Conservation (phyloP, 2,329 filamentous ascomycete species). For the Pseudogymnoascus destructans region DNA sequence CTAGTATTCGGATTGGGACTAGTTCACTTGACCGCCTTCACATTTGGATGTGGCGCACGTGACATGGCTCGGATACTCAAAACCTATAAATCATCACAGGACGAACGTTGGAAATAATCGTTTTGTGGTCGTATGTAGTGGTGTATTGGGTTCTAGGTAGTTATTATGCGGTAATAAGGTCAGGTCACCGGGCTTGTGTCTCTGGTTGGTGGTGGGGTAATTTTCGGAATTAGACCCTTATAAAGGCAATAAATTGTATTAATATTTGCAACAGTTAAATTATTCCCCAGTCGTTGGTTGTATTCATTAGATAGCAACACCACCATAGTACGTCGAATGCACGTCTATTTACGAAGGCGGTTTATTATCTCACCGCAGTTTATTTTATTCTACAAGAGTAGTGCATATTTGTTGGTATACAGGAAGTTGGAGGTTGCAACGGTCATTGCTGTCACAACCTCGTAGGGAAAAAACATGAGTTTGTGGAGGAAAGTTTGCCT, state of each 20-base stretch:
- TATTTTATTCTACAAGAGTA: not conserved
- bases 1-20: slow-evolving; percentile 7
- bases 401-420: not conserved
- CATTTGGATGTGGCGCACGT: not conserved
- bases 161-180: not conserved
- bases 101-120: not conserved
- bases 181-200: not conserved
- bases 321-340: not conserved
- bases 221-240: not conserved
- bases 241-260: not conserved
- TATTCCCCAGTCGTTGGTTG: not conserved
- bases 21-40: slow-evolving; percentile 8
- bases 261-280: not conserved
- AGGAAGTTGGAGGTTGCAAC: not conserved
- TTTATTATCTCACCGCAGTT: not conserved
- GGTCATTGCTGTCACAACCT: not conserved
- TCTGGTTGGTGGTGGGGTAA: not conserved
- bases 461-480: not conserved
- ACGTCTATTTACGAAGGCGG: not conserved
- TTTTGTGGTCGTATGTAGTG: not conserved
- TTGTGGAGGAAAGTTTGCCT: not conserved
- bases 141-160: not conserved
- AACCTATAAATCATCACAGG: not conserved
- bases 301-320: not conserved
- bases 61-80: not conserved